Conservation (phyloP, 768 basidiomycete species). For the Kwoniella sp. region DNA sequence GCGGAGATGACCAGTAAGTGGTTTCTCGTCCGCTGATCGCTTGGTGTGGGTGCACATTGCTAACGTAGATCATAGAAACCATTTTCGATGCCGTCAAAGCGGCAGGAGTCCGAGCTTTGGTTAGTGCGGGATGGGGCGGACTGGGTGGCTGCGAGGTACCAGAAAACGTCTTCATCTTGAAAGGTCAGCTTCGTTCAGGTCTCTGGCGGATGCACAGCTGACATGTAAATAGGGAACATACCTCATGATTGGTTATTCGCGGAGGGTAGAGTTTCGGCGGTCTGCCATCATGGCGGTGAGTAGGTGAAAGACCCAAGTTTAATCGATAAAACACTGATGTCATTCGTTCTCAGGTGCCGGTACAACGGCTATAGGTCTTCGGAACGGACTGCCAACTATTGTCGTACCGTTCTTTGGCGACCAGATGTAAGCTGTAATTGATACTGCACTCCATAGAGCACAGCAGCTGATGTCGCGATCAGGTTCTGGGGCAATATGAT, state of each 20-base stretch:
- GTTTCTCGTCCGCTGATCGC: neutral
- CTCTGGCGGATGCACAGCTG: neutral
- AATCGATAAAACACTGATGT: constrained; percentile 7
- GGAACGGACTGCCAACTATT: constrained; percentile 65
- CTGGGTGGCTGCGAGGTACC: constrained; percentile 64
- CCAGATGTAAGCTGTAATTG: constrained; percentile 54
- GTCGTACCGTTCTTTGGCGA: constrained; percentile 71
- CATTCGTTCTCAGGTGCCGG: constrained; percentile 59
- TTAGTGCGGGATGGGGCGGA: constrained; percentile 70
- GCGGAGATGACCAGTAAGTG: constrained; percentile 61
- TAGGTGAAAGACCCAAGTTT: neutral
- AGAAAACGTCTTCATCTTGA: constrained; percentile 63
- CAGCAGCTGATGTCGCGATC: neutral
- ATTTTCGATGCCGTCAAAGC: constrained; percentile 65
- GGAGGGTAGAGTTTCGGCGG: constrained; percentile 61
- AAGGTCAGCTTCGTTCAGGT: constrained; percentile 48
- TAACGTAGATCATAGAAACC: constrained; percentile 55
- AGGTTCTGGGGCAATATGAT: constrained; percentile 65
- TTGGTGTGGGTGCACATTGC: neutral
- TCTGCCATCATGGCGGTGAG: constrained; percentile 64
- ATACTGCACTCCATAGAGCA: neutral
- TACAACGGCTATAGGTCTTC: constrained; percentile 66
- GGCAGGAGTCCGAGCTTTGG: constrained; percentile 65
- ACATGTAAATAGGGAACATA: constrained; percentile 58
- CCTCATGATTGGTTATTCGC: constrained; percentile 73